Base-by-base conservation (phyloP, 495 filamentous ascomycete species). In the Clavariopsis aquatica region DNA sequence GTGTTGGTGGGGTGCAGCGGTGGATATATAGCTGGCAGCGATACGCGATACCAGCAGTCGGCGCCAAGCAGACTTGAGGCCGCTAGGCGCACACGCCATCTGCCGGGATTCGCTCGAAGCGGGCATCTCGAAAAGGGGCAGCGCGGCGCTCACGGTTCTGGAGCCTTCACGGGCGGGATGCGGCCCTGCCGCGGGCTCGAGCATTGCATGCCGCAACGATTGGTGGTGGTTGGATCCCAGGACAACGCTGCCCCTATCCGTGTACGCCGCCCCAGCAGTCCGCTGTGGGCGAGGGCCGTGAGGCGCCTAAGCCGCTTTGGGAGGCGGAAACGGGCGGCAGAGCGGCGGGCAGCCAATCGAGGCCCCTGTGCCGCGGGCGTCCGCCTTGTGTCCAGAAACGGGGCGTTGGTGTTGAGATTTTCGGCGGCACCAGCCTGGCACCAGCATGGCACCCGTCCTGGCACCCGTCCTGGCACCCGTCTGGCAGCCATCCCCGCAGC, bases 11-110 rank as follows among this genome's bases (percentile, higher is more conserved):
- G 24, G 36, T 17, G 26, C 15, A 1, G 28, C 10, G 46, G 58
- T 27, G 56, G 23, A 61, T 52, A 34, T 62, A 62, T 53, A 52
- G 51, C 34, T 36, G 38, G 12, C n/a, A 27, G 26, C n/a, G 59
- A 62, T 45, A 43, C 36, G 38, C 38, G 38, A 43, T 43, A 43
- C 38, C 38, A 47, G 29, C 19, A 24, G 24, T 26, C 55, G 26
- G 26, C 29, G 51, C 52, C 26, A 55, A 34, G 24, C 6, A 55
- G 52, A 27, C 29, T 55, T 22, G 52, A 29, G 19, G 5, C 47
- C 26, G 22, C 47, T 51, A 51, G 47, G 19, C 1, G 26, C 47
- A 28, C 47, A 51, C 49, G 49, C 49, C 49, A 52, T 43, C 38
- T 43, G 9, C 38, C 38, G 9, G 38, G 38, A 17, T 15, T 43